Evolutionary conservation across 1,284 basidiomycete genomes (phyloP), one percentile per base, ranked within the genome.

Genomic region (Paramarasmius palmivorus): DNA sequence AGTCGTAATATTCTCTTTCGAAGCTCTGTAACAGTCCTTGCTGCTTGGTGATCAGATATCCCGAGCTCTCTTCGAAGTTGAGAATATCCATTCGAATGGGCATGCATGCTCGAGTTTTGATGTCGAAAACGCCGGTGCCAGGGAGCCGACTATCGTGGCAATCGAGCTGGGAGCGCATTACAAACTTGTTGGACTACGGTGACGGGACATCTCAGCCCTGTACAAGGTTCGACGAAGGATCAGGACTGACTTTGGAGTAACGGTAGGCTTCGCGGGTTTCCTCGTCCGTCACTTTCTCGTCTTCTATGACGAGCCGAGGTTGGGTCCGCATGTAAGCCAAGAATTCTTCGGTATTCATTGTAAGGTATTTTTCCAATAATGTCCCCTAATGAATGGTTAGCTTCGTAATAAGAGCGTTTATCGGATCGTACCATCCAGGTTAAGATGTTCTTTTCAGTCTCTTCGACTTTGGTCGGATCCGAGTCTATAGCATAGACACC

Each of bases 101-200:
- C 34, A 93, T 72, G 35, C 86, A 90, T 0, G 95, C 95, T 38
- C 95, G 83, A 0, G 96, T 98, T 72, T 99, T 99, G 69, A 99
- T 88, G 66, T 99, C 96, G 62, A 99, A 99, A 0, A 96, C 88
- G 23, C 92, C 93, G 0, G 86, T 88, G 1, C 94, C 93, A 1
- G 95, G 95, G 17, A 99, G 72, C 29, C 91, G 81, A 34, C 72
- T 63, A 65, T 98, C 92, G 1, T 84, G 72, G 63, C 94, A 95
- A 68, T 99, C 96, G 9, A 99, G 79, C 68, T 99, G 96, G 1
- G 95, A 97, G 15, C 96, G 91, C 89, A 98, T 93, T 44, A 98
- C 76, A 58, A 98, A 86, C 10, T 80, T 81, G 2, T 82, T 73
- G 2, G 86, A 86, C 89, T 94, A 34, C n/a, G 61, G 4, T 34